Conservation (phyloP, 169 alveolate genomes). For the Eimeria maxima region DNA sequence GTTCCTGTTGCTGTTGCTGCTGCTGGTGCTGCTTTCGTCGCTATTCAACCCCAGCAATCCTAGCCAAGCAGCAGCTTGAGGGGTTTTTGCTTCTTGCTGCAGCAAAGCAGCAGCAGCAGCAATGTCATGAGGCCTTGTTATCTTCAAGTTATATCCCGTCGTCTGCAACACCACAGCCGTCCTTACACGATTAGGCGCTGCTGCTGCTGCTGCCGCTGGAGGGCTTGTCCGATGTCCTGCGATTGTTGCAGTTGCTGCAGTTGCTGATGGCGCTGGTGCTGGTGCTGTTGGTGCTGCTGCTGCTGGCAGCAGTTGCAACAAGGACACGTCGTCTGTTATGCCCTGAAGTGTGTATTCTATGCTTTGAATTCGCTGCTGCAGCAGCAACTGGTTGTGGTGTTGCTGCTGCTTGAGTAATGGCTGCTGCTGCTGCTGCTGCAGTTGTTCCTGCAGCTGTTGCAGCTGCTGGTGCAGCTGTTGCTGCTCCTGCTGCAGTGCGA, state of each 20-base stretch:
- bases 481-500: conserved; percentile 27
- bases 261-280: background rate
- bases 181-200: background rate
- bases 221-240: background rate
- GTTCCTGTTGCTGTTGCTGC: background rate
- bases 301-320: background rate
- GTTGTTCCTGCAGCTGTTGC: background rate
- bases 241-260: background rate
- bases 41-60: background rate
- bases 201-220: background rate
- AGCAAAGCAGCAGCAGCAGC: conserved; percentile 26
- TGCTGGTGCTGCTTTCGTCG: background rate
- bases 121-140: background rate
- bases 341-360: background rate
- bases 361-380: background rate
- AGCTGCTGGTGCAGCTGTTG: conserved; percentile 21
- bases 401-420: background rate
- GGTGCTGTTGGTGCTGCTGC: background rate
- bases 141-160: conserved; percentile 7
- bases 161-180: background rate
- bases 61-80: background rate
- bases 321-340: background rate
- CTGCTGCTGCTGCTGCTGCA: background rate
- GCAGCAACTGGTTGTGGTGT: background rate
- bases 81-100: conserved; percentile 28